These are phyloP conservation scores for Colletotrichum chrysophilum DNA, from an alignment of 2,329 filamentous ascomycete genomes.

Conservation along the genomic window DNA sequence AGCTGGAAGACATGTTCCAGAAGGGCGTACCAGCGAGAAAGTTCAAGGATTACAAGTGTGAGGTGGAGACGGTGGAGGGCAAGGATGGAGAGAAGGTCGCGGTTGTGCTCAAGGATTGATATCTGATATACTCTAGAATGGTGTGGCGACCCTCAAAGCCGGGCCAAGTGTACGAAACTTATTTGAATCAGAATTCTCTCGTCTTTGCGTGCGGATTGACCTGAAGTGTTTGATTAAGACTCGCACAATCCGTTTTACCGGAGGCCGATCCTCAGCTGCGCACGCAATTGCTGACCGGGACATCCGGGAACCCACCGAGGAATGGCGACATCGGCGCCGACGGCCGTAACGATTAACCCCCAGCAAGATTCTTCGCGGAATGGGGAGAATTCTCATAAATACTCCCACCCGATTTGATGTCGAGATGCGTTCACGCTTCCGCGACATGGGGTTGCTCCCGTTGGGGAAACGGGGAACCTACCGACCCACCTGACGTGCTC, in stretches of 20 bases:
- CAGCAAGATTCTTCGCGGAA: background rate
- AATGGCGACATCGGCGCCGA: background rate
- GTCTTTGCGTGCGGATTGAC: too few species aligned
- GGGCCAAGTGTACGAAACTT: background rate
- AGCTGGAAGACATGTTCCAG: constrained; percentile 27
- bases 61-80: background rate
- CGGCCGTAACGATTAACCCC: background rate
- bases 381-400: background rate
- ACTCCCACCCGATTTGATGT: background rate
- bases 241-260: background rate
- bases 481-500: constrained; percentile 20
- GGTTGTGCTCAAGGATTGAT: background rate
- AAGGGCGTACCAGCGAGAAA: background rate
- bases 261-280: background rate
- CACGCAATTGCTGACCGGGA: background rate
- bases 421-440: background rate
- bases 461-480: background rate
- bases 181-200: too few species aligned
- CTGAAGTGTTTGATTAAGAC: too few species aligned
- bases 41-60: background rate
- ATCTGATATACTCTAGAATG: background rate
- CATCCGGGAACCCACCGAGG: background rate
- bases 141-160: background rate
- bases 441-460: background rate
- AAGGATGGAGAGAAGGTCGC: background rate